phyloP scores from a whole-genome alignment of 1,284 basidiomycete genomes.

The Erythrobasidium hasegawianum region DNA sequence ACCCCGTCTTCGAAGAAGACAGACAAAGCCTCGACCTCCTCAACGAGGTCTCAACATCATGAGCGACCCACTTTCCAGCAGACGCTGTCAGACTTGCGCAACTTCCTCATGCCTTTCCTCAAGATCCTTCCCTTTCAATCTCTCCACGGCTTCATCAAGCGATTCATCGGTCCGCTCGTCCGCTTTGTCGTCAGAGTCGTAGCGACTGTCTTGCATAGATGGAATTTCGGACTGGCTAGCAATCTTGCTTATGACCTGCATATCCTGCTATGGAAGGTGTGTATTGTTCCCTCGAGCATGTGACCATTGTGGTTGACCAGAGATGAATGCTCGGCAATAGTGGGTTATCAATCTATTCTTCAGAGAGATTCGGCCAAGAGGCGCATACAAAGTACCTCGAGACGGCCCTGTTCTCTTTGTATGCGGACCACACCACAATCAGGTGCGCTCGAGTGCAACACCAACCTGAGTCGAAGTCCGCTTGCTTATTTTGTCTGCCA shows the following conservation, averaged over 20 bases:
- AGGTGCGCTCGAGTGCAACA: too few relatives aligned
- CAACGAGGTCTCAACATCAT: neutral
- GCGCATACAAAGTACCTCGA: conserved; percentile 89
- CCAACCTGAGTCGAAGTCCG: too few relatives aligned
- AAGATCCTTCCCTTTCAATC: conserved; percentile 41
- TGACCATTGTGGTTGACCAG: too few relatives aligned
- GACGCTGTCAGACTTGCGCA: conserved; percentile 39
- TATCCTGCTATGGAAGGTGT: conserved; percentile 28
- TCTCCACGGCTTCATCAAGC: conserved; percentile 38
- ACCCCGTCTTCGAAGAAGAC: neutral
- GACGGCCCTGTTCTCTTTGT: conserved; percentile 94
- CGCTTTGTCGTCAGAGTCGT: conserved; percentile 38
- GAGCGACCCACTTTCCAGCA: conserved; percentile 32
- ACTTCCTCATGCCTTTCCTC: conserved; percentile 40
- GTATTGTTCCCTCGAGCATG: too few relatives aligned
- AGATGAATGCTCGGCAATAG: too few relatives aligned
- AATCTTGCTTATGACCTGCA: conserved; percentile 31
- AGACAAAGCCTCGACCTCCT: neutral
- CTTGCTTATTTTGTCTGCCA: too few relatives aligned
- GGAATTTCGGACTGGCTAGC: conserved; percentile 34
- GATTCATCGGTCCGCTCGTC: conserved; percentile 36
- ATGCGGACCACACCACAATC: conserved; percentile 93
- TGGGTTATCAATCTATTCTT: conserved; percentile 89
- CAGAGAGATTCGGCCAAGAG: conserved; percentile 80
- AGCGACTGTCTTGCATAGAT: conserved; percentile 41